A percentile compares a stretch with the other conserved stretches of the same genome.
Conservation (phyloP, 441 rosid species). For the Gossypium aridum region DNA sequence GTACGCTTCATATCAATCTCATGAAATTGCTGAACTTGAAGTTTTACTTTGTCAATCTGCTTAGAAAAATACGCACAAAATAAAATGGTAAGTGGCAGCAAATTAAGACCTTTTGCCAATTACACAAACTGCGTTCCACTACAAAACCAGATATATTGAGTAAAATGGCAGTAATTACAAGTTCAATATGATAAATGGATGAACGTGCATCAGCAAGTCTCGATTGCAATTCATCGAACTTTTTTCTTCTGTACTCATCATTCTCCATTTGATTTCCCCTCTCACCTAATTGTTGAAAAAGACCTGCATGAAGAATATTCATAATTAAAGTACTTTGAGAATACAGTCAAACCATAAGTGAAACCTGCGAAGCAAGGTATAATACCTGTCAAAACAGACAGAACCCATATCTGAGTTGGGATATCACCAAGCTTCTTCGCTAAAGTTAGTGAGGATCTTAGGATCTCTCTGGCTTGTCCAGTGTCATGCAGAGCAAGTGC, state of each 20-base stretch:
- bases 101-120: neutral
- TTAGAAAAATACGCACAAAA: constrained; percentile 10
- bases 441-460: constrained; percentile 82
- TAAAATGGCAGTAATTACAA: constrained; percentile 31
- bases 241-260: constrained; percentile 65
- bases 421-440: constrained; percentile 85
- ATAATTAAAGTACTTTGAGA: neutral
- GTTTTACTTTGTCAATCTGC: constrained; percentile 64
- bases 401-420: constrained; percentile 94
- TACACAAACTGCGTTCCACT: neutral
- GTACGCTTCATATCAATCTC: constrained; percentile 36
- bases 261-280: constrained; percentile 87
- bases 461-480: constrained; percentile 84
- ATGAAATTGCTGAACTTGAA: constrained; percentile 41
- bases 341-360: neutral
- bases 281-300: constrained; percentile 70
- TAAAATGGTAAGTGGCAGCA: constrained; percentile 3
- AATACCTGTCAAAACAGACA: constrained; percentile 77
- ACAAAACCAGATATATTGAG: neutral
- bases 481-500: constrained; percentile 92
- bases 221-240: constrained; percentile 69
- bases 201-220: constrained; percentile 82
- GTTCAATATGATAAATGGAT: constrained; percentile 78
- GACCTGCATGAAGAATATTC: constrained; percentile 32
- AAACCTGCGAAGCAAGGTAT: neutral